These are phyloP conservation scores for Centrapalus pauciflorus DNA, from an alignment of 129 eudicot species.

Conservation along the genomic window DNA sequence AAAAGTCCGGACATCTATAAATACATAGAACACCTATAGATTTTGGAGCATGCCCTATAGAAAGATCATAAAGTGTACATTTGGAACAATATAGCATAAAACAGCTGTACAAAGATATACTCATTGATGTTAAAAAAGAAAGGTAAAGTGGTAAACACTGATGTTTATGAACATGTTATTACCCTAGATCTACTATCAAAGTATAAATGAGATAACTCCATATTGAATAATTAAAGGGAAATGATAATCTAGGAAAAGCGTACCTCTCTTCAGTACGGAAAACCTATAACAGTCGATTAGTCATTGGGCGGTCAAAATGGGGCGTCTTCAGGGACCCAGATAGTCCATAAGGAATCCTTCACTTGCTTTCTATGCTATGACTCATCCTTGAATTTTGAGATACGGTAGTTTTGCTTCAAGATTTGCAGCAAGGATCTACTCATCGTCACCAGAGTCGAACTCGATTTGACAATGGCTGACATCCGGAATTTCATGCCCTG, in stretches of 20 bases:
- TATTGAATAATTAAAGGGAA: neutral
- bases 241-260: neutral
- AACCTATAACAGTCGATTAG: neutral
- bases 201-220: neutral
- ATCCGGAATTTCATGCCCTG: constrained; percentile 17
- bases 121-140: too few species aligned
- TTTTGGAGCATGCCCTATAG: too few species aligned
- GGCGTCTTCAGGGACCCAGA: constrained; percentile 10
- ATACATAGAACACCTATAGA: too few species aligned
- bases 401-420: neutral
- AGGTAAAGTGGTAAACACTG: too few species aligned
- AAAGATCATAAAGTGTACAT: too few species aligned
- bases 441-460: constrained; percentile 40
- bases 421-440: constrained; percentile 15
- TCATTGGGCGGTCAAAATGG: neutral
- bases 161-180: too few species aligned
- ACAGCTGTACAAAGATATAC: too few species aligned
- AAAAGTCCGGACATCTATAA: too few species aligned
- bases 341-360: neutral
- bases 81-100: too few species aligned
- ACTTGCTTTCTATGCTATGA: neutral
- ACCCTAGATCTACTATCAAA: neutral
- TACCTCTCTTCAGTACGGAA: neutral
- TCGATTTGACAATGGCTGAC: constrained; percentile 3
- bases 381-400: neutral